phyloP scores from a whole-genome alignment of 2,329 filamentous ascomycete species.

The Fusarium keratoplasticum region DNA sequence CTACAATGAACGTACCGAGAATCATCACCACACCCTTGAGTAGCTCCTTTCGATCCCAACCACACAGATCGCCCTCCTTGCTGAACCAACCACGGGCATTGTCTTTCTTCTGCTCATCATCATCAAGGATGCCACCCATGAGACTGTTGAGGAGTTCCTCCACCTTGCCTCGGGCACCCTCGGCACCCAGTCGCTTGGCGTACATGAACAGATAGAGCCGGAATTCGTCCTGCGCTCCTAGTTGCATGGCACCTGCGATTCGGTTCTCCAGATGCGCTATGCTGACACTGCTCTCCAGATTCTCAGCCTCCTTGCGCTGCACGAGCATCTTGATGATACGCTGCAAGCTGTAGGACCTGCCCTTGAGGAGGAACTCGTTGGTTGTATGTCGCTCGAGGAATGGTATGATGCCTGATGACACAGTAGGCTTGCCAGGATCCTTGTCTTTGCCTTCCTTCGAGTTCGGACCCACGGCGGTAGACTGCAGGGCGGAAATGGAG shows the following conservation, averaged over 20 bases:
- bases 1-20: conserved; percentile 73
- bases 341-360: conserved; percentile 90
- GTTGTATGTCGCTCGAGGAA: conserved; percentile 95
- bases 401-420: conserved; percentile 93
- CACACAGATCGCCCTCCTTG: conserved; percentile 80
- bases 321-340: conserved; percentile 90
- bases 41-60: conserved; percentile 89
- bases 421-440: conserved; percentile 62
- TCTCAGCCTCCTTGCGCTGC: conserved; percentile 90
- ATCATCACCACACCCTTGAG: conserved; percentile 93
- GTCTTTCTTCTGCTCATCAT: conserved; percentile 59
- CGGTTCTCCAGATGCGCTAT: conserved; percentile 96
- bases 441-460: conserved; percentile 59
- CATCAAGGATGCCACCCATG: conserved; percentile 76
- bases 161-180: conserved; percentile 87
- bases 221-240: conserved; percentile 92
- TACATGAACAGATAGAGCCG: conserved; percentile 98
- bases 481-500: conserved; percentile 82
- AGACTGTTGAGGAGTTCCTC: conserved; percentile 90
- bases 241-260: conserved; percentile 85
- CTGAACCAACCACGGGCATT: conserved; percentile 71
- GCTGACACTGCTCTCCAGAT: conserved; percentile 89
- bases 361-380: conserved; percentile 89
- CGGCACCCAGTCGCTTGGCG: conserved; percentile 91
- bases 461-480: conserved; percentile 73